Evolutionary conservation across 2,329 filamentous ascomycete species (phyloP), one percentile per base, ranked within the genome.

Genomic region (Penicillium sp.): DNA sequence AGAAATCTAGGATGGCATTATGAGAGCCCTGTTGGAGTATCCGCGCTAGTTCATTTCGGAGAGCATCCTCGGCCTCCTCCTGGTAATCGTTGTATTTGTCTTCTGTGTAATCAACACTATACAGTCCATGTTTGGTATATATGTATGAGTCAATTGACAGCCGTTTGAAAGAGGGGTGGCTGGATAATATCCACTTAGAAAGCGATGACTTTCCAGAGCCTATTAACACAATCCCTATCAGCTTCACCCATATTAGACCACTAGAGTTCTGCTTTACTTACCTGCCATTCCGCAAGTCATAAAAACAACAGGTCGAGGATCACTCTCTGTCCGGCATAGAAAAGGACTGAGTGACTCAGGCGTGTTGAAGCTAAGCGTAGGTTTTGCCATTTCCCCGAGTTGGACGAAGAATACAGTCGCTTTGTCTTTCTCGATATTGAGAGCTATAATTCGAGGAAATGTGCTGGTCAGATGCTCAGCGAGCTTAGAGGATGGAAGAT

Each of bases 121-220:
- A 57, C 6, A 61, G 51, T 4, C 48, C 53, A 13, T 59, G 40
- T 13, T 57, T 41, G 7, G 35, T 45, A 19, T 55, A 55, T 29
- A 59, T 47, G 29, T 50, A 53, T 14, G 51, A 40, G n/a, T 57
- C 56, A 39, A 61, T 61, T 26, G 56, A 60, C 7, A 60, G 41
- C 11, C 50, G 56, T 7, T 53, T 40, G 23, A 58, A 56, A 16
- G 53, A 56, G 16, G 49, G 55, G 41, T 59, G 47, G 8, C 48
- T 47, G 16, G 41, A 44, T n/a, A 56, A 18, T 14, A 61, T 49
- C 44, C 44, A 53, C 47, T 57, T 58, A 10, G 56, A 49, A 30
- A 61, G 48, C 4, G 53, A 54, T 32, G 53, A 57, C 46, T 61
- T 61, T 10, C 56, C 58, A 19, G 53, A 59, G 7, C 56, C 53